Evolutionary conservation across 2,329 filamentous ascomycete species (phyloP).

Genomic region (Colletotrichum orchidophilum): DNA sequence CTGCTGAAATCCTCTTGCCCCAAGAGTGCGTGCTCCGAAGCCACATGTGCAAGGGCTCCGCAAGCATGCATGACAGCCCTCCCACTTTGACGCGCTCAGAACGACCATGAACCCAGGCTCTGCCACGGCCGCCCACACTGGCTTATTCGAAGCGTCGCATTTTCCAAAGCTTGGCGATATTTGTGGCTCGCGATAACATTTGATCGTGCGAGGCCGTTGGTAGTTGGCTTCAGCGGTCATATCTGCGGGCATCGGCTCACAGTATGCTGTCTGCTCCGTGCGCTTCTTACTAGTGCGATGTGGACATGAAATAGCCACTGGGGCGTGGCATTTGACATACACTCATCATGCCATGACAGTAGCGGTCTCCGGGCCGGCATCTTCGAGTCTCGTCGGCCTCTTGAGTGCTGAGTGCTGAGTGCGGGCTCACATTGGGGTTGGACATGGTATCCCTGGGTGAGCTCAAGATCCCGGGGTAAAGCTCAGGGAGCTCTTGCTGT

Average conservation of each 20-base stretch:
- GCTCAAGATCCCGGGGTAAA: slow-evolving; percentile 29
- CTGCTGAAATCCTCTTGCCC: slow-evolving; percentile 9
- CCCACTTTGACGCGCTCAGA: slow-evolving; percentile 16
- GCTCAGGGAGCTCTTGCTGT: slow-evolving; percentile 7
- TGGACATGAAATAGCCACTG: neutral
- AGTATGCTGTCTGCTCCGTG: neutral
- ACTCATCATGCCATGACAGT: neutral
- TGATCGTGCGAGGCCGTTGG: slow-evolving; percentile 10
- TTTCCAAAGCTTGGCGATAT: slow-evolving; percentile 22
- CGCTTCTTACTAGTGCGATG: neutral
- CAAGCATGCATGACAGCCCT: slow-evolving; percentile 16
- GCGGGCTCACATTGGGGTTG: slow-evolving; percentile 15
- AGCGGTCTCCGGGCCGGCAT: neutral
- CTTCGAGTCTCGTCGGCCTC: neutral
- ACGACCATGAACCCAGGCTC: slow-evolving; percentile 2
- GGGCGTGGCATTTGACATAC: neutral
- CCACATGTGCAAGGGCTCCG: slow-evolving; percentile 21
- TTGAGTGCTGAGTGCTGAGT: neutral
- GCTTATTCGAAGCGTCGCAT: slow-evolving; percentile 3
- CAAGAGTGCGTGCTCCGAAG: slow-evolving; percentile 30
- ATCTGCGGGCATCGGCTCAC: neutral
- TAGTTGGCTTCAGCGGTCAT: neutral
- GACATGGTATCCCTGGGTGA: slow-evolving; percentile 21
- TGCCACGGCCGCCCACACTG: neutral
- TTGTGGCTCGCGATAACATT: slow-evolving; percentile 4